Conservation (phyloP, 78 protist species). For the Dictyostelium firmibasis region DNA sequence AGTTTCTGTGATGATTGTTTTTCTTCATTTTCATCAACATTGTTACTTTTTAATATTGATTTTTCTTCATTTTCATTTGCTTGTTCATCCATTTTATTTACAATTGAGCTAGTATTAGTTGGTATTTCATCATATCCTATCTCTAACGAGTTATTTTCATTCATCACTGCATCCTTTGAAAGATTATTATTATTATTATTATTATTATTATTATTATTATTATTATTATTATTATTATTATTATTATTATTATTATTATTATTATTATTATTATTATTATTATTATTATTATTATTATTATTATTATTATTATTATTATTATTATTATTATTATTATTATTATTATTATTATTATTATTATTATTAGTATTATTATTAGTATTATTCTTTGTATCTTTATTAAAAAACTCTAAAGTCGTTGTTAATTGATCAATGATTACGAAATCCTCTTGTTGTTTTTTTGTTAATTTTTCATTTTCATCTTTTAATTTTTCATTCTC, state of each 20-base stretch:
- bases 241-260: too few species aligned
- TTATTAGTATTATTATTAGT: too few species aligned
- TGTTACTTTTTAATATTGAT: not conserved
- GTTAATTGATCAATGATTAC: constrained; percentile 12
- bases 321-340: not conserved
- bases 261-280: too few species aligned
- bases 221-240: too few species aligned
- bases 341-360: not conserved
- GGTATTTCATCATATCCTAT: not conserved
- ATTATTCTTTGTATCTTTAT: not conserved
- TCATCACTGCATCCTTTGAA: not conserved
- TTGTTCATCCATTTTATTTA: not conserved
- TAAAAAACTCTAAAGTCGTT: not conserved
- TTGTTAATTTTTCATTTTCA: not conserved
- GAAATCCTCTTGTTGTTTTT: not conserved
- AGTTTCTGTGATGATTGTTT: not conserved
- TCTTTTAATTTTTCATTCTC: not conserved
- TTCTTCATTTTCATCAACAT: not conserved
- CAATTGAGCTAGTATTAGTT: not conserved
- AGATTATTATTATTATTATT: not conserved
- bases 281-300: too few species aligned
- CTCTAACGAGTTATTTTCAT: not conserved
- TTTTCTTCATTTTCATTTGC: not conserved
- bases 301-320: not conserved
- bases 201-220: too few species aligned